Base-by-base conservation (phyloP, 2,329 filamentous ascomycete species). In the Trichoderma brevicompactum region DNA sequence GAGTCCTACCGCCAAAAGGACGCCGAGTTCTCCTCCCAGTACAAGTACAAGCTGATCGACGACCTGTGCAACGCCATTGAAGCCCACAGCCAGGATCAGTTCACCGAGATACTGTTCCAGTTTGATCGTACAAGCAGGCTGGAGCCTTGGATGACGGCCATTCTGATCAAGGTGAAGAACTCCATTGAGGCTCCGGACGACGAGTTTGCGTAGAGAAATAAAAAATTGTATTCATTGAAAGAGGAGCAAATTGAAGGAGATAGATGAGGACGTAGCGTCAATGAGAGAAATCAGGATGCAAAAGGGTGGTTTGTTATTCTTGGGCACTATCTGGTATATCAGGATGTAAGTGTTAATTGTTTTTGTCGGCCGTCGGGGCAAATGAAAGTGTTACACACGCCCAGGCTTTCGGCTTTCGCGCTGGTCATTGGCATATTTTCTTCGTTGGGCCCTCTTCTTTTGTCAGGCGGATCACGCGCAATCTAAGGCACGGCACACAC, bases 131-230 rank as follows among this genome's bases (percentile, higher is more conserved):
- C 97, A 80, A 95, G 89, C 80, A 95, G 95, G 83, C 81, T 98
- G 74, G 94, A 97, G 76, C 95, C 94, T 82, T 98, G 94, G 94
- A 97, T 97, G 89, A 97, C 92, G 58, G 92, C 90, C 38, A 81
- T 97, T 65, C 78, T 97, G 68, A 80, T 96, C 74, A 86, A 88
- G 71, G 85, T 97, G 73, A 97, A 97, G 88, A 89, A 89, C 72
- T 83, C 83, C 62, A 96, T 97, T 72, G 90, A 94, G 79, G 82
- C 78, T 68, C 75, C 76, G 17, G 77, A 79, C 59, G 79, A 80
- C 61, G 79, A 80, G 72, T 79, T 80, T 73, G 78, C 78, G 38
- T 80, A 75, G 38, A 63, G 28, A n/a, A 28, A 13, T 7, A 13
- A 28, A 12, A 43, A 28, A n/a, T n/a, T 5, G 3, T 36, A 59